Evolutionary conservation across 176 grass and related monocot species (phyloP).

Genomic region (Triticum dicoccoides): DNA sequence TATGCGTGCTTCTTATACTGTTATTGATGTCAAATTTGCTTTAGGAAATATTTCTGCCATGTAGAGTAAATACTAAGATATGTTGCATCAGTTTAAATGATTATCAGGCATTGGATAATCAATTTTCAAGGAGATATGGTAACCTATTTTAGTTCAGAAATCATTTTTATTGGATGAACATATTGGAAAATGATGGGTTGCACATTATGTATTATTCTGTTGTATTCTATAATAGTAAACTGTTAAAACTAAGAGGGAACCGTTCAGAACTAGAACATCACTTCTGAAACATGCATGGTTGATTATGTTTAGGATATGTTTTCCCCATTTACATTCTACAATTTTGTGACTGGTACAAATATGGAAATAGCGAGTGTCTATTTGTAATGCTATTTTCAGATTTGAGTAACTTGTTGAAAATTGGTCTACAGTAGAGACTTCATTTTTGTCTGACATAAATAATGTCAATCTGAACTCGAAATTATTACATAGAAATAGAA

Average conservation of each 20-base stretch:
- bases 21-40: background rate
- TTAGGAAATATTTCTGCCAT: background rate
- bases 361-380: background rate
- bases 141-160: background rate
- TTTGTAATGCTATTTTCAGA: background rate
- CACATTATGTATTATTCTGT: too few relatives aligned
- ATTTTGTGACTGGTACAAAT: background rate
- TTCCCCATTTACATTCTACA: background rate
- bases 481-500: background rate
- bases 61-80: background rate
- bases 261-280: background rate
- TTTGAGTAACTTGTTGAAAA: background rate
- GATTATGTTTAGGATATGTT: background rate
- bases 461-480: background rate
- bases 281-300: background rate
- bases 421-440: background rate
- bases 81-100: background rate
- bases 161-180: background rate
- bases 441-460: background rate
- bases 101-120: background rate
- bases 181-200: background rate
- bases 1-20: background rate
- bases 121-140: background rate
- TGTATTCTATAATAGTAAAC: too few relatives aligned
- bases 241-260: background rate